Evolutionary conservation across 306 rosid genomes (phyloP), one percentile per base, ranked within the genome.

Genomic region (Vigna hirtella): DNA sequence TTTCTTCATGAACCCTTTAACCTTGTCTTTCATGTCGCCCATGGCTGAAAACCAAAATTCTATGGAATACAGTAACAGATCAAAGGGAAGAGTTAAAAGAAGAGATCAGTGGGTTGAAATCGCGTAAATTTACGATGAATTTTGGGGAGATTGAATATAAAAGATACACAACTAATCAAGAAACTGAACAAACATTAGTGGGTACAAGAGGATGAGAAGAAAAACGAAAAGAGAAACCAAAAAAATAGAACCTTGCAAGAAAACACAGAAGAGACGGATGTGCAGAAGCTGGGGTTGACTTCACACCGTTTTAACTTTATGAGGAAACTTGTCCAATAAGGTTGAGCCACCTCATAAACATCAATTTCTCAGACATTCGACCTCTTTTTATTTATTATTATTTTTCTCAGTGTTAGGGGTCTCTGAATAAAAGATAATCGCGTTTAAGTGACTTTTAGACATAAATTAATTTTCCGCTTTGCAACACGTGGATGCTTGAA

Each of bases 1-100:
- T 82, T 89, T 91, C 72, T 96, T 96, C 87, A 96, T 90, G 87
- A 93, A 91, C 2, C 96, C 98, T 74, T 96, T 96, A 34, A 96
- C 52, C 86, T 96, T 96, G 72, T 77, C 99, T 86, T 95, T 95
- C 81, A 95, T 26, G 63, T 93, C 99, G 50, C 6, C 99, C 99
- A 96, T 93, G 12, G 17, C 17, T 30, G 15, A 22, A 30, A 65
- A 66, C n/a, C 5, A 15, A 7, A 45, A 68, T 26, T 74, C 40
- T 11, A 24, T 0, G 45, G 15, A 13, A 9, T 13, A 18, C 3
- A 65, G 15, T 1, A 55, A 30, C n/a, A 3, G 59, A 45, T 78
- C 63, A 15, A 45, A 45, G 4, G 14, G 14, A 43, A 43, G 10
- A 0, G 11, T 8, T 43, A 43, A 10, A 9, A 3, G 49, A 45